Conservation (phyloP, 148 eudicot genomes). For the Amaranthus cruentus region DNA sequence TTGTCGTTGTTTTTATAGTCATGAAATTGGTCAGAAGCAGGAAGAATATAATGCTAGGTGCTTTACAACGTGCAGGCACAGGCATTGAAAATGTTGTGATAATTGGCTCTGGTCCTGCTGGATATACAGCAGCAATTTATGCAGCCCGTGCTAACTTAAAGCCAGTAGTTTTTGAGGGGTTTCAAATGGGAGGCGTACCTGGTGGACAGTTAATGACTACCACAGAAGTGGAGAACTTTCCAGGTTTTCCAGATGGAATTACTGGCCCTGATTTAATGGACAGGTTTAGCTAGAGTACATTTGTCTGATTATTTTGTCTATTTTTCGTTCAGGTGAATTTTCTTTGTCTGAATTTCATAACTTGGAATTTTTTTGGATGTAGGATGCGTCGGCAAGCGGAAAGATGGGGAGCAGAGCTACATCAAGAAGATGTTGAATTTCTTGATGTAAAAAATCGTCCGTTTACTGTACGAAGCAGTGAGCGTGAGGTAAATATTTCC, state of each 20-base stretch:
- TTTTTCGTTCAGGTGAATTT: neutral
- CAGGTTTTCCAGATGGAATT: constrained; percentile 97
- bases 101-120: constrained; percentile 98
- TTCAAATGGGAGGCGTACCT: constrained; percentile 92
- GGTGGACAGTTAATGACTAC: constrained; percentile 99
- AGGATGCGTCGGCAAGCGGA: constrained; percentile 95
- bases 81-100: constrained; percentile 81
- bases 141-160: constrained; percentile 98
- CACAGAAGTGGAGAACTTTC: constrained; percentile 97
- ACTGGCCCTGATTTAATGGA: constrained; percentile 99
- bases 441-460: constrained; percentile 74
- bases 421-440: constrained; percentile 94
- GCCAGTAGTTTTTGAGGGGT: constrained; percentile 97
- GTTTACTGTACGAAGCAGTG: constrained; percentile 84
- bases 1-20: neutral
- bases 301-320: neutral
- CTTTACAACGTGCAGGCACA: constrained; percentile 39
- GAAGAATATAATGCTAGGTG: neutral
- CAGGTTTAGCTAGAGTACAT: constrained; percentile 36
- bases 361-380: constrained; percentile 16
- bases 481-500: constrained; percentile 67
- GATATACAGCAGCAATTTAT: constrained; percentile 97
- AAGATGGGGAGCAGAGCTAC: constrained; percentile 96
- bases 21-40: neutral
- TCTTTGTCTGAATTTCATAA: constrained; percentile 7